These are phyloP conservation scores for Termitomyces heimii DNA, from an alignment of 768 basidiomycete genomes.

Conservation along the genomic window DNA sequence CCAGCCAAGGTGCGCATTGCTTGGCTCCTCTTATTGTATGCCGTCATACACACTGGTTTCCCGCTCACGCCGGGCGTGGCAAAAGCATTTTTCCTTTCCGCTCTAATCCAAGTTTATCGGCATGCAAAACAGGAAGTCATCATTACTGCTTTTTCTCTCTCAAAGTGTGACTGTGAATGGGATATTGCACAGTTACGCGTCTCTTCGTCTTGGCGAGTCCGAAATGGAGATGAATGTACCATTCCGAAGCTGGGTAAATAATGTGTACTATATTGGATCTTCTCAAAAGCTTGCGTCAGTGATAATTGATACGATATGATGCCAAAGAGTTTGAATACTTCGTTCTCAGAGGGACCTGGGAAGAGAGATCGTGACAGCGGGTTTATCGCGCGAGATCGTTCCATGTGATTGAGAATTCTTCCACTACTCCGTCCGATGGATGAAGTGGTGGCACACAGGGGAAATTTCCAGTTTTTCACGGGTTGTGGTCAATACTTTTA, in stretches of 20 bases:
- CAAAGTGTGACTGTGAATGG: too few relatives aligned
- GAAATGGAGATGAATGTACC: conserved; percentile 64
- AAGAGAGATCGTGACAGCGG: conserved; percentile 34
- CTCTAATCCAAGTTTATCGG: neutral
- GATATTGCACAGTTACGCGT: too few relatives aligned
- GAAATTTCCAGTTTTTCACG: neutral
- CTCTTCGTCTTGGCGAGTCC: conserved; percentile 43
- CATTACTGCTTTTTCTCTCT: conserved; percentile 60
- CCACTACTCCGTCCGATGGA: too few relatives aligned
- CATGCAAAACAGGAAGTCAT: conserved; percentile 52
- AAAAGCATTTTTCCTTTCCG: neutral
- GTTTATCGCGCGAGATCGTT: neutral
- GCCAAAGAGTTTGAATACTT: conserved; percentile 61
- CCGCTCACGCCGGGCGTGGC: neutral
- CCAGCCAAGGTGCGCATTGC: neutral
- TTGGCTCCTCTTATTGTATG: neutral
- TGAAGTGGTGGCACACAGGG: neutral
- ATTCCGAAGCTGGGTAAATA: neutral
- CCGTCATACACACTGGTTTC: too few relatives aligned
- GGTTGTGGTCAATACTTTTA: neutral
- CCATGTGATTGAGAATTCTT: neutral
- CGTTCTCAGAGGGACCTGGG: conserved; percentile 54
- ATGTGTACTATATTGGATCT: neutral
- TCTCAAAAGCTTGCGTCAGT: neutral
- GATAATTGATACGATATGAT: neutral